Conservation (phyloP, 495 filamentous ascomycete species). For the Hypoxylon trugodes region DNA sequence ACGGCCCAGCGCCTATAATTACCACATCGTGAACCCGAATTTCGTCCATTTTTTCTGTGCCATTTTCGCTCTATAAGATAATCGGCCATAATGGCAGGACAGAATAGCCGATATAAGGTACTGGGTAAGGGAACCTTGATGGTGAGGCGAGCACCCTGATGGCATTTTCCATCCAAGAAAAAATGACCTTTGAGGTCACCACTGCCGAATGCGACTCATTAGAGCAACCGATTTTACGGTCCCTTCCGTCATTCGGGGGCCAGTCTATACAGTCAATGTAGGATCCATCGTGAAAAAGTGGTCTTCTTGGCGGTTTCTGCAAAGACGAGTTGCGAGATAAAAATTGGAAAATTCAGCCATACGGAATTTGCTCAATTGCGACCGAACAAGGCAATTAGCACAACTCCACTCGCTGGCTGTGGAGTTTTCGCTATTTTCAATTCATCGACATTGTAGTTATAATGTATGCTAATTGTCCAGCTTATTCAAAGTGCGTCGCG, state of each 20-base stretch:
- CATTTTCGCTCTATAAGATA: conserved; percentile 2
- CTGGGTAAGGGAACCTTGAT: conserved; percentile 35
- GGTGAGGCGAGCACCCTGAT: conserved; percentile 34
- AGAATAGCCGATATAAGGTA: conserved; percentile 1
- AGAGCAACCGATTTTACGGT: background rate
- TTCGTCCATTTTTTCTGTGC: background rate
- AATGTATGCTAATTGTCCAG: background rate
- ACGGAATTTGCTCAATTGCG: no score
- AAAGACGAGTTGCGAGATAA: no score
- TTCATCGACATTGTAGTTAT: background rate
- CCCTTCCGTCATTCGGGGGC: background rate
- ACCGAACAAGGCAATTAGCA: no score
- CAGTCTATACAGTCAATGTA: background rate
- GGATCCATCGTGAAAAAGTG: background rate
- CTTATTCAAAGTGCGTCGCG: conserved; percentile 59
- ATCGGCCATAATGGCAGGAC: background rate
- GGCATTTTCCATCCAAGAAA: conserved; percentile 18
- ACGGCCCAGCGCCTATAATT: conserved; percentile 70
- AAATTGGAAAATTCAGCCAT: no score
- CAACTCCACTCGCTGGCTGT: no score
- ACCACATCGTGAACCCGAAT: conserved; percentile 62
- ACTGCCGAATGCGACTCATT: conserved; percentile 8
- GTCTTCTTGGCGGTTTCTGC: no score
- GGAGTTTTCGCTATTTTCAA: background rate
- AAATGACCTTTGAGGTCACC: conserved; percentile 15